Evolutionary conservation across 305 asterid genomes (phyloP).

Genomic region (Coffea humblotiana): DNA sequence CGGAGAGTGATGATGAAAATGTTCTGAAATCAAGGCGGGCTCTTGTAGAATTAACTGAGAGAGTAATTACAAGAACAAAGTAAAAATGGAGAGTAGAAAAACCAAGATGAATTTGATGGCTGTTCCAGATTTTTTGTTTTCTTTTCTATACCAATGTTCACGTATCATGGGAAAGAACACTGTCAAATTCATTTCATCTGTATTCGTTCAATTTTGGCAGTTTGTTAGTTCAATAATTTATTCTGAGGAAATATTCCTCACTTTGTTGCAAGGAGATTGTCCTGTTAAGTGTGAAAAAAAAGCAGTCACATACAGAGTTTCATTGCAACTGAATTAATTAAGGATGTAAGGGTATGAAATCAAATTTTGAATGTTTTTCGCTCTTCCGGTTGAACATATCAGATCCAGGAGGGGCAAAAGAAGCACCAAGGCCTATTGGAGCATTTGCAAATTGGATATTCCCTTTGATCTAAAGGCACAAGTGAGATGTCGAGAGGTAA

Average conservation of each 20-base stretch:
- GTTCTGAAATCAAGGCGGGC: slow-evolving; percentile 86
- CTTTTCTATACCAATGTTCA: slow-evolving; percentile 7
- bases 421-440: no score
- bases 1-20: slow-evolving; percentile 61
- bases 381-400: background rate
- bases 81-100: slow-evolving; percentile 32
- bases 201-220: slow-evolving; percentile 17
- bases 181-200: slow-evolving; percentile 16
- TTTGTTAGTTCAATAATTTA: slow-evolving; percentile 23
- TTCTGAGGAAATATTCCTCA: background rate
- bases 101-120: slow-evolving; percentile 14
- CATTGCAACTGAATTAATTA: background rate
- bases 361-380: background rate
- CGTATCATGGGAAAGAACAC: slow-evolving; percentile 15
- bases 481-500: background rate
- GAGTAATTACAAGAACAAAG: slow-evolving; percentile 85
- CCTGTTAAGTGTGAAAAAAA: background rate
- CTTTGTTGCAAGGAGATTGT: background rate
- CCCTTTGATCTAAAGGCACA: background rate
- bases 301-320: background rate
- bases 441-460: background rate
- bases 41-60: slow-evolving; percentile 72
- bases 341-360: background rate
- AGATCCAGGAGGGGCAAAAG: background rate
- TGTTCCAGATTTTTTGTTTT: slow-evolving; percentile 27